Base-by-base conservation (phyloP, 176 grass and related monocot genomes). In the Oryza coarctata region DNA sequence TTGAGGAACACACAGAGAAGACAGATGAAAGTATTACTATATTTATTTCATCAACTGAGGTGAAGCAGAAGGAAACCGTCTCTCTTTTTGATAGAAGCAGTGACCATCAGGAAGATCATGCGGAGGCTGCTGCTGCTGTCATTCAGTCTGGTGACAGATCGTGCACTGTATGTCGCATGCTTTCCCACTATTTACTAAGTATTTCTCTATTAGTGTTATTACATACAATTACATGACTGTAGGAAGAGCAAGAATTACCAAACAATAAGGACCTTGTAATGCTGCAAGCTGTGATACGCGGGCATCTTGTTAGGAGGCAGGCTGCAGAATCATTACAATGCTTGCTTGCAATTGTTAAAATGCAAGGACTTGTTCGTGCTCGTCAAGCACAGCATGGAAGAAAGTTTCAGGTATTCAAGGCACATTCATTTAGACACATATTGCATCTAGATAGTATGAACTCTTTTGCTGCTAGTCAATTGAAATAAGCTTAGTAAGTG, bases 241-340 rank as follows among this genome's bases (percentile, higher is more conserved):
- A 99, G 96, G 87, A 83, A 84, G 91, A 36, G 85, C 84, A 86
- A 88, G 87, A 94, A 70, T n/a, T 84, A 28, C 29, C 75, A 7
- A 86, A 88, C 43, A 40, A 94, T 43, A 86, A 90, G 74, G 87
- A 90, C 67, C 75, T 93, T 61, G 91, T 93, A 76, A 99, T 88
- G 77, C 68, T 99, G 83, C 96, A 99, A 92, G 96, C 96, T 77
- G 73, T 72, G 65, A 80, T 94, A 71, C 96, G 96, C 58, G 93
- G 96, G 14, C 81, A 86, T 83, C 72, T 99, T 9, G 93, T 92
- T 27, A 93, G 96, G 78, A 88, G 89, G 71, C 89, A 93, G 71
- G 93, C 93, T 77, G 75, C 83, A 44, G 91, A 90, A 84, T 92
- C 96, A 33, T 90, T 99, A 49, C 80, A 77, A 64, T 99, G 96